Base-by-base conservation (phyloP, 176 grass and related monocot genomes). In the Saccharum spontaneum region DNA sequence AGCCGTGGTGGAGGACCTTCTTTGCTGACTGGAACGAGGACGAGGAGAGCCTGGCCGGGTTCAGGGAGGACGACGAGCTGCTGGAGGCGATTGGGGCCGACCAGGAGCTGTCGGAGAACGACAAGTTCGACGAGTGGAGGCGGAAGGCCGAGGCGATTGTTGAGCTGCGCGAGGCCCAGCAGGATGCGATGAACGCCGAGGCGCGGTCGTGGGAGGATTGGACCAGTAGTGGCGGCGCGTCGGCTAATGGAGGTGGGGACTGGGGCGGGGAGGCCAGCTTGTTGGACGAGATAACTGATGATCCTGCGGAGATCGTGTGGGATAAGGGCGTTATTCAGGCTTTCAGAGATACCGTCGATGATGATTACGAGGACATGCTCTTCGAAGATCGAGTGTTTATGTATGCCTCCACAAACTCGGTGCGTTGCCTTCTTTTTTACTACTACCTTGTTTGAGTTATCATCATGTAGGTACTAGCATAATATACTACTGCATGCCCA, bases 361-460 rank as follows among this genome's bases (percentile, higher is more conserved):
- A 89, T 33, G 88, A 93, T 80, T 94, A 94, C 24, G 88, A 86
- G 38, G 96, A 98, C 61, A 89, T 95, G 87, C 60, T 95, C 75
- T 94, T 98, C 67, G 93, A 98, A 70, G 96, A 95, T 79, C 69
- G 87, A 83, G 96, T 98, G 64, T 98, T 98, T 78, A 46, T 89
- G 38, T 94, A 95, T 10, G 91, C 93, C 67, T 98, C 96, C 6
- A 46, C 80, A 9, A 92, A 89, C 20, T 95, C 93, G 89, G 96
- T 97, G 84, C 45, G 67, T 87, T 36, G 15, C 12, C 83, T n/a
- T 22, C 13, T n/a, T 55, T 8, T 7, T 55, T 10, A 3, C 18
- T 50, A 17, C 14, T 67, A 52, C n/a, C 17, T 84, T 85, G 59
- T 54, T 86, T 75, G 52, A 73, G 10, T 79, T n/a, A 55, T 30